These are phyloP conservation scores for Puccinellia tenuiflora DNA, from an alignment of 176 grass and related monocot genomes.

Conservation along the genomic window DNA sequence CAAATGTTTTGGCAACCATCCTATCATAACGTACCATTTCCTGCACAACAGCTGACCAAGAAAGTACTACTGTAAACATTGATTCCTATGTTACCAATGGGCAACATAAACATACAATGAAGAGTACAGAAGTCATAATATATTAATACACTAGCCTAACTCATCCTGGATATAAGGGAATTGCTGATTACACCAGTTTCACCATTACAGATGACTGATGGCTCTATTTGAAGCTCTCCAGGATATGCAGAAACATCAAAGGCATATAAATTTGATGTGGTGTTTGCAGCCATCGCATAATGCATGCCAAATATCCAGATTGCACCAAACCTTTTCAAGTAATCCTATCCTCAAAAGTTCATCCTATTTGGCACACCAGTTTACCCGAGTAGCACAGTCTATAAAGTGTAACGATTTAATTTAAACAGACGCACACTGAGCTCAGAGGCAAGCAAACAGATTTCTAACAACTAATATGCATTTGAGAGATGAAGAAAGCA, in stretches of 20 bases:
- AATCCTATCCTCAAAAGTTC: not conserved
- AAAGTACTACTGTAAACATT: not conserved
- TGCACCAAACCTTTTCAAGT: not conserved
- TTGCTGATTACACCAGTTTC: not conserved
- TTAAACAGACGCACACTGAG: not conserved
- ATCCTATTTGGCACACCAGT: not conserved
- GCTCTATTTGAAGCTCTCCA: not conserved
- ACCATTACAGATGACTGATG: not conserved
- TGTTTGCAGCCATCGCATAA: not conserved
- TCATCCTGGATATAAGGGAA: not conserved
- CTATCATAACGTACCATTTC: constrained; percentile 53
- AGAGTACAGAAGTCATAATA: not conserved
- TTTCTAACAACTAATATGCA: not conserved
- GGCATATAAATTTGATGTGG: not conserved
- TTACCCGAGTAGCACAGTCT: not conserved
- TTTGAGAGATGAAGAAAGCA: not conserved
- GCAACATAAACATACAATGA: not conserved
- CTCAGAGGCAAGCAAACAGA: not conserved
- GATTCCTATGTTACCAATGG: not conserved
- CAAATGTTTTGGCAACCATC: constrained; percentile 71
- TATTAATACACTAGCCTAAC: not conserved
- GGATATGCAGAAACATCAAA: constrained; percentile 1
- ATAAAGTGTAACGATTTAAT: not conserved
- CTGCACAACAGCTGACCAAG: constrained; percentile 61
- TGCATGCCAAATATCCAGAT: not conserved